phyloP scores from a whole-genome alignment of 176 grass and related monocot genomes.

The Microstegium vimineum region DNA sequence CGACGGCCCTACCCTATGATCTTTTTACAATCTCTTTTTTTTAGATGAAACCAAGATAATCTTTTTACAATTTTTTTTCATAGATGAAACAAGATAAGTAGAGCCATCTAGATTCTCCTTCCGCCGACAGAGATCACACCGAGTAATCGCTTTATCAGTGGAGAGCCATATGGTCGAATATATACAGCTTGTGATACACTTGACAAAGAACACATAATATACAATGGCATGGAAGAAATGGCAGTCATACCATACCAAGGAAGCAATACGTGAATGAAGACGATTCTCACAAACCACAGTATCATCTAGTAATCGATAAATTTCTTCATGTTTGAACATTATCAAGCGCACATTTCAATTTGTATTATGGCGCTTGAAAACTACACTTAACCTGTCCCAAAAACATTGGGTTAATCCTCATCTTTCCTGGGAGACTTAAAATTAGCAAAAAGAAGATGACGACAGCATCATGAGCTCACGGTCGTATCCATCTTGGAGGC shows the following conservation, averaged over 20 bases:
- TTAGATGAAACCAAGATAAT: too few relatives aligned
- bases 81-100: too few relatives aligned
- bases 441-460: not conserved
- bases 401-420: not conserved
- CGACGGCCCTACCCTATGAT: too few relatives aligned
- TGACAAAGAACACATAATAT: too few relatives aligned
- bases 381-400: not conserved
- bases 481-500: slow-evolving; percentile 59
- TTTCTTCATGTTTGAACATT: not conserved
- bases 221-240: too few relatives aligned
- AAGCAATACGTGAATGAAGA: not conserved
- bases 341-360: not conserved
- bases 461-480: slow-evolving; percentile 21
- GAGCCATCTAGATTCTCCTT: too few relatives aligned
- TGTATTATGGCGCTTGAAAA: not conserved
- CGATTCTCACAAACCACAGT: not conserved
- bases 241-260: not conserved
- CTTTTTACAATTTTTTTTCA: too few relatives aligned
- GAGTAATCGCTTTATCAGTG: too few relatives aligned
- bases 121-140: too few relatives aligned
- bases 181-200: too few relatives aligned
- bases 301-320: not conserved
- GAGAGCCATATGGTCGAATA: too few relatives aligned
- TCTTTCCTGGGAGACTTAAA: not conserved
- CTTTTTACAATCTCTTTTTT: too few relatives aligned